Evolutionary conservation across 352 stramenopile genomes (phyloP).

Genomic region (Phytophthora fragariae): DNA sequence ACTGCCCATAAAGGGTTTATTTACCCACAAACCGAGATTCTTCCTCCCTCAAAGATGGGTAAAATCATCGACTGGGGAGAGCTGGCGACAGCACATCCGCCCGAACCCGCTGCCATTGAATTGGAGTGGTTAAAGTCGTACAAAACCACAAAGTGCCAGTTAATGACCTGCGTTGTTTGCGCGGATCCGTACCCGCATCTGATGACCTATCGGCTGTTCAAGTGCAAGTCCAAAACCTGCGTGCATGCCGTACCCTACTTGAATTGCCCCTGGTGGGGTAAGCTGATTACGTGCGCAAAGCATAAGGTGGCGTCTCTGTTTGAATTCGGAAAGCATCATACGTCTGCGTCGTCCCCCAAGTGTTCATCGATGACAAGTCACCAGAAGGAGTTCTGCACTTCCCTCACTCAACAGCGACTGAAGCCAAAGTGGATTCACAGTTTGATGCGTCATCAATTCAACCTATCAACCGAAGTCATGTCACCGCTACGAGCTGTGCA

Average conservation of each 20-base stretch:
- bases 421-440: too few relatives aligned
- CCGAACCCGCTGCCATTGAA: not conserved
- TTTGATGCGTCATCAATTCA: not conserved
- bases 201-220: not conserved
- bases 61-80: not conserved
- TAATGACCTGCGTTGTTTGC: not conserved
- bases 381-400: not conserved
- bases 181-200: not conserved
- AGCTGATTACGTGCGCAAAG: not conserved
- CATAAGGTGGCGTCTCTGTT: not conserved
- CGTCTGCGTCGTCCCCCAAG: not conserved
- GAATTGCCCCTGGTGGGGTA: not conserved
- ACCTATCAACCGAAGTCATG: too few relatives aligned
- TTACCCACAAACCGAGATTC: not conserved
- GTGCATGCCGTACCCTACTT: not conserved
- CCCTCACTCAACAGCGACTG: too few relatives aligned
- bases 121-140: not conserved
- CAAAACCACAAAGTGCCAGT: not conserved
- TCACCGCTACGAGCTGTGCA: too few relatives aligned
- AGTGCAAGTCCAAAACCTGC: not conserved
- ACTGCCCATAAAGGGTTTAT: not conserved
- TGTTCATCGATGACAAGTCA: not conserved
- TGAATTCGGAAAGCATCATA: not conserved
- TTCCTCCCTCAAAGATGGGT: not conserved
- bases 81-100: not conserved